phyloP scores from a whole-genome alignment of 257 asterid species.

The Henckelia pumila region DNA sequence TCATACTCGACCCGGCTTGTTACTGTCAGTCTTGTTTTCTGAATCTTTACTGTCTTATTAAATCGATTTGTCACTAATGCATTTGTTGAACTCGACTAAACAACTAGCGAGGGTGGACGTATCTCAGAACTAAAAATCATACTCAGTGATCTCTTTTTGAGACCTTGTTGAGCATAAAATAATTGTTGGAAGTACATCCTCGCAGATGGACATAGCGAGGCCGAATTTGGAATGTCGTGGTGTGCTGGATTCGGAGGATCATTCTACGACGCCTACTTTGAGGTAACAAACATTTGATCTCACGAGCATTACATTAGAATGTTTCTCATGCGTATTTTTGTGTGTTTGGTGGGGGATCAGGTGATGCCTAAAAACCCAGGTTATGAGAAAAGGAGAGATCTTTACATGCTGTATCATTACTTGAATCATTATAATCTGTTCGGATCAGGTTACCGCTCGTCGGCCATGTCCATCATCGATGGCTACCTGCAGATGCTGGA shows the following conservation, averaged over 20 bases:
- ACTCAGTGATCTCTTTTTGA: not conserved
- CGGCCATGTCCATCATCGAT: conserved; percentile 81
- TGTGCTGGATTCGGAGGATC: conserved; percentile 94
- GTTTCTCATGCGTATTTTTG: not conserved
- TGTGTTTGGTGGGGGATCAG: conserved; percentile 34
- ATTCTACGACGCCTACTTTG: conserved; percentile 76
- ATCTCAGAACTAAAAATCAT: too few relatives aligned
- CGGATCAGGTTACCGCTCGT: conserved; percentile 85
- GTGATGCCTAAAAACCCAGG: conserved; percentile 86
- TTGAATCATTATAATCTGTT: conserved; percentile 90
- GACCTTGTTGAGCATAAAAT: too few relatives aligned
- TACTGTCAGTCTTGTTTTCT: conserved; percentile 57
- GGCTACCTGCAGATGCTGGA: conserved; percentile 61
- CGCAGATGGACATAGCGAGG: conserved; percentile 90
- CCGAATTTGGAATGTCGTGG: conserved; percentile 99
- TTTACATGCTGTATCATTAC: conserved; percentile 84
- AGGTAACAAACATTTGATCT: conserved; percentile 41
- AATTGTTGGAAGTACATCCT: too few relatives aligned
- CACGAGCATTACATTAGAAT: not conserved
- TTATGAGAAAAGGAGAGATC: conserved; percentile 68
- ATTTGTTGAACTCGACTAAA: too few relatives aligned
- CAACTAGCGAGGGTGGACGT: too few relatives aligned
- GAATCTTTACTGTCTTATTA: not conserved
- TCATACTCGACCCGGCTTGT: conserved; percentile 96
- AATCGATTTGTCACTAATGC: not conserved